Conservation (phyloP, 257 asterid species). For the Capsicum rhomboideum region DNA sequence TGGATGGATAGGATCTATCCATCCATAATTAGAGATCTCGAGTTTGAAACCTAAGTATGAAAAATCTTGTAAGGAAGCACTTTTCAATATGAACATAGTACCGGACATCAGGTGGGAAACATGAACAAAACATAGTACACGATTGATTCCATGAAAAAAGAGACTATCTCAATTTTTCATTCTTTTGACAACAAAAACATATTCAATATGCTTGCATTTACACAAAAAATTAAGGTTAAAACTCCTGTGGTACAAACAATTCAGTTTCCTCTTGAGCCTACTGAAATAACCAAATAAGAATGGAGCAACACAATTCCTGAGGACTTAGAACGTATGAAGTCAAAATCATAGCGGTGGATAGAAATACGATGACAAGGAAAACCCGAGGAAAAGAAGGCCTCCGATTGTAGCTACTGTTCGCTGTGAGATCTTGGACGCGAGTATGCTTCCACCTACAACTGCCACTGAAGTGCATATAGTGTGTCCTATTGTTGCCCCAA, state of each 20-base stretch:
- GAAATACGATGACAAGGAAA: constrained; percentile 78
- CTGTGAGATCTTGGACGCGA: constrained; percentile 94
- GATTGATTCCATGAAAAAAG: too few relatives aligned
- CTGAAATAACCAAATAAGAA: neutral
- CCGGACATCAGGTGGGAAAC: too few relatives aligned
- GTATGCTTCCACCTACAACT: constrained; percentile 93
- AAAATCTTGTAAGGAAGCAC: too few relatives aligned
- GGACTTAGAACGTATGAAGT: constrained; percentile 22
- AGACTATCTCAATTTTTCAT: too few relatives aligned
- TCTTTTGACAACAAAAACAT: neutral
- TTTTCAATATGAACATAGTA: too few relatives aligned
- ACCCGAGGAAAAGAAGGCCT: constrained; percentile 87
- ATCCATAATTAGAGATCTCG: too few relatives aligned
- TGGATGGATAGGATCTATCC: too few relatives aligned
- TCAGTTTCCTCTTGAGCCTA: neutral
- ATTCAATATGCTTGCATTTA: neutral
- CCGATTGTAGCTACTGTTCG: constrained; percentile 87
- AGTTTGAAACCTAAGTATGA: too few relatives aligned
- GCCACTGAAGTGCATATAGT: constrained; percentile 87
- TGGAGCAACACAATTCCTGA: neutral
- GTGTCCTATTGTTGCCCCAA: constrained; percentile 84
- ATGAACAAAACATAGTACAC: too few relatives aligned
- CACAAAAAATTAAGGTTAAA: neutral
- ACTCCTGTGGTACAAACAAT: neutral
- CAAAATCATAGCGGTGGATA: constrained; percentile 67